Evolutionary conservation across 805 yeast species (phyloP).

Genomic region (Starmerella floris): DNA sequence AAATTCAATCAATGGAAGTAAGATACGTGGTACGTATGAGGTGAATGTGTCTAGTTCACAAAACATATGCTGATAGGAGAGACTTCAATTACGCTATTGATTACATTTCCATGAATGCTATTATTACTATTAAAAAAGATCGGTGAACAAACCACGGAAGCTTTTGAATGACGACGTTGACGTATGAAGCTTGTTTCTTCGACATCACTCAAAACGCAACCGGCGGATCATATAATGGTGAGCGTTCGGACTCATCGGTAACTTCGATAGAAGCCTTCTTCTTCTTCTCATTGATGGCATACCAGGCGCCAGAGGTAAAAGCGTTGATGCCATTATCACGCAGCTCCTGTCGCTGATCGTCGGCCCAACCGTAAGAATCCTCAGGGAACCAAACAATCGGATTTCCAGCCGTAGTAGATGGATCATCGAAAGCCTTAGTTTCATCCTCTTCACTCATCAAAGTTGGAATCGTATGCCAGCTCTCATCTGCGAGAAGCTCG

Average conservation of each 20-base stretch:
- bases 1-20: too few relatives aligned
- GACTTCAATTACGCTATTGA: too few relatives aligned
- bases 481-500: conserved; percentile 22
- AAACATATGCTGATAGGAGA: too few relatives aligned
- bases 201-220: background rate
- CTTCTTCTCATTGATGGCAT: conserved; percentile 29
- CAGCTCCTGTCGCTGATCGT: conserved; percentile 43
- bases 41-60: too few relatives aligned
- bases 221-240: conserved; percentile 19
- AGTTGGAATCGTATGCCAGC: conserved; percentile 21
- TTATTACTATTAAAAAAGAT: too few relatives aligned
- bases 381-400: conserved; percentile 87
- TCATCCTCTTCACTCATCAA: conserved; percentile 31
- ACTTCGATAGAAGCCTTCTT: conserved; percentile 17
- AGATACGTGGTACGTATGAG: too few relatives aligned
- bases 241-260: conserved; percentile 12
- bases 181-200: too few relatives aligned
- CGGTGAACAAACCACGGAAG: too few relatives aligned
- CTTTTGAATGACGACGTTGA: too few relatives aligned
- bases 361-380: conserved; percentile 75
- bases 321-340: conserved; percentile 41
- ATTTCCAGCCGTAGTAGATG: conserved; percentile 53
- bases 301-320: conserved; percentile 53
- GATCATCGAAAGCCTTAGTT: conserved; percentile 60
- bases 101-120: too few relatives aligned